Evolutionary conservation across 2,329 filamentous ascomycete genomes (phyloP), one percentile per base, ranked within the genome.

Genomic region (Dactylellina sp.): DNA sequence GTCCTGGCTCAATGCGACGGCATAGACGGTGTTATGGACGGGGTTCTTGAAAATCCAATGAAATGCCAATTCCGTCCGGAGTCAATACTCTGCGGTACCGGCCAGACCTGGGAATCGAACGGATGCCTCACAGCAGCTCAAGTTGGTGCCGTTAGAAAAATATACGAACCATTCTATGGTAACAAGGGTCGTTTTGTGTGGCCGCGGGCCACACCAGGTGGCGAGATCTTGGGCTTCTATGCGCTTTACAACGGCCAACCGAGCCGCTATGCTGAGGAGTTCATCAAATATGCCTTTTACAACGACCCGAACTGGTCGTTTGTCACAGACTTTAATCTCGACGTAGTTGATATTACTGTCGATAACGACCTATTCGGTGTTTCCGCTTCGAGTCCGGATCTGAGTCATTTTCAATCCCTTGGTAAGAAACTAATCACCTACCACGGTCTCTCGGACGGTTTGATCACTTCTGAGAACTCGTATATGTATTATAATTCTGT

Each of bases 1-100:
- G 80, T 82, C 9, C 32, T 86, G 24, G 79, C 80, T 11, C 84
- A 86, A 77, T 86, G 85, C 76, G 85, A 86, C 74, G 76, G 76
- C 1, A 78, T 85, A 4, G 85, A 86, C 75, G 83, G 83, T 18
- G 81, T 82, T 12, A 77, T 79, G 9, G 85, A 86, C 76, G 83
- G 83, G 3, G 82, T 83, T 42, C 79, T 83, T 24, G 81, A 81
- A 56, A 79, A 82, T 39, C 79, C 82, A 0, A 76, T 77, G 32
- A 76, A 80, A 2, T 83, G 82, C 55, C 60, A 76, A 9, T 81
- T 80, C 2, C 71, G 78, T 55, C 77, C 81, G 0, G 78, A 80
- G 56, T 77, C 76, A 0, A 59, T 82, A 35, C 79, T 80, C 9
- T 82, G 81, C 28, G n/a, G 12, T 7, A 14, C 53, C 20, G 56